Percentiles rank a stretch among this genome's conserved stretches.
These are phyloP conservation scores for Simmondsia chinensis DNA, from an alignment of 148 eudicot species.

Conservation along the genomic window DNA sequence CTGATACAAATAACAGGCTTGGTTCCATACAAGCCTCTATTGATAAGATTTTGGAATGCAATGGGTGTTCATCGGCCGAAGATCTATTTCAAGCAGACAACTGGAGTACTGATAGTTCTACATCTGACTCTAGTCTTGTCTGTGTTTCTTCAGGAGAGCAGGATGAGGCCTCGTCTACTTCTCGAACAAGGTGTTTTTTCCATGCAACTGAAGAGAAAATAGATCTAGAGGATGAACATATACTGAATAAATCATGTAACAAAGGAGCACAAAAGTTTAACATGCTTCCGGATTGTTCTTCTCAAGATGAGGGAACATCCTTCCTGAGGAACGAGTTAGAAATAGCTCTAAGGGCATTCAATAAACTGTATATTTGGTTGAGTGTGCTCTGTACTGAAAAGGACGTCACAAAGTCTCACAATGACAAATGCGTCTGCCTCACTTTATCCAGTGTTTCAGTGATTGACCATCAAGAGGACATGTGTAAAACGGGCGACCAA, in stretches of 20 bases:
- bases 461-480: too few relatives aligned
- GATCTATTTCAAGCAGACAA: constrained; percentile 7
- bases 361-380: constrained; percentile 15
- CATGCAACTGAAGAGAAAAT: constrained; percentile 1
- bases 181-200: constrained; percentile 3
- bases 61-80: constrained; percentile 7
- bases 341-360: constrained; percentile 20
- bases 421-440: too few relatives aligned
- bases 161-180: constrained; percentile 7
- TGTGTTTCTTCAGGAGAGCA: constrained; percentile 8
- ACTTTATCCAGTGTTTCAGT: too few relatives aligned
- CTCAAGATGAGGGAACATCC: constrained; percentile 2
- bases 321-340: constrained; percentile 18
- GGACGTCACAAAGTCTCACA: too few relatives aligned
- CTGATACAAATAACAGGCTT: constrained; percentile 23
- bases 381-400: too few relatives aligned
- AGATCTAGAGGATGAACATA: neutral
- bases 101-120: constrained; percentile 14
- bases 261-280: too few relatives aligned
- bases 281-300: too few relatives aligned
- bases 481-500: too few relatives aligned
- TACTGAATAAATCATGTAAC: neutral
- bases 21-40: constrained; percentile 12
- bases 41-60: constrained; percentile 1
- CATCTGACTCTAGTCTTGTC: constrained; percentile 18